A percentile compares a stretch with the other conserved stretches of the same genome.
phyloP scores from a whole-genome alignment of 2,329 filamentous ascomycete genomes.

The Myriangium duriaei region DNA sequence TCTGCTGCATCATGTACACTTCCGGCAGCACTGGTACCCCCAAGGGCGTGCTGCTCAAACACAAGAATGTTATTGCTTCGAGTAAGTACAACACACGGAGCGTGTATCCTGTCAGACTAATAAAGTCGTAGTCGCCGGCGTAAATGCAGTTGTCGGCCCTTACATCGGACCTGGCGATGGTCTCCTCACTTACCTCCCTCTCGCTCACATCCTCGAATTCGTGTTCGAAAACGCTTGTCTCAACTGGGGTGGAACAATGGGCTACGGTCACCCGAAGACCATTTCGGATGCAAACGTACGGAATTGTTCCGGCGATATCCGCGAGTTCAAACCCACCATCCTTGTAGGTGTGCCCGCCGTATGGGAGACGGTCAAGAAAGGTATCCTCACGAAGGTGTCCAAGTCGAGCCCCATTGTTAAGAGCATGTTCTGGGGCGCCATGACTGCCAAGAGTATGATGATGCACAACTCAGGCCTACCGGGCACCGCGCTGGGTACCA shows the following conservation, averaged over 20 bases:
- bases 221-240: conserved; percentile 86
- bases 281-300: conserved; percentile 74
- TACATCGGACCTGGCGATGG: conserved; percentile 66
- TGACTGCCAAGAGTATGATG: conserved; percentile 49
- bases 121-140: conserved; percentile 50
- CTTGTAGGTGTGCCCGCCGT: conserved; percentile 91
- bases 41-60: conserved; percentile 76
- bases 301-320: conserved; percentile 88
- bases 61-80: conserved; percentile 67
- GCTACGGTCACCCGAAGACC: conserved; percentile 84
- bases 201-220: conserved; percentile 94
- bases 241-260: conserved; percentile 81
- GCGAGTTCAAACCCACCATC: conserved; percentile 77
- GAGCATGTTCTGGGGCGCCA: conserved; percentile 64
- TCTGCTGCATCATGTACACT: conserved; percentile 73
- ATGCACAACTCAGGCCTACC: conserved; percentile 38
- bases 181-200: conserved; percentile 80
- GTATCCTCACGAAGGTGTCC: conserved; percentile 69
- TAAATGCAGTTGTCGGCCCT: conserved; percentile 63
- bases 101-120: conserved; percentile 11
- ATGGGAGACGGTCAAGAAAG: conserved; percentile 96
- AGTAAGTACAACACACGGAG: conserved; percentile 36
- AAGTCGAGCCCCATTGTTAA: conserved; percentile 55
- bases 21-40: conserved; percentile 82
- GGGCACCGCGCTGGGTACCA: conserved; percentile 40